These are phyloP conservation scores for Samsoniella hepiali DNA, from an alignment of 2,329 filamentous ascomycete species.

Conservation along the genomic window DNA sequence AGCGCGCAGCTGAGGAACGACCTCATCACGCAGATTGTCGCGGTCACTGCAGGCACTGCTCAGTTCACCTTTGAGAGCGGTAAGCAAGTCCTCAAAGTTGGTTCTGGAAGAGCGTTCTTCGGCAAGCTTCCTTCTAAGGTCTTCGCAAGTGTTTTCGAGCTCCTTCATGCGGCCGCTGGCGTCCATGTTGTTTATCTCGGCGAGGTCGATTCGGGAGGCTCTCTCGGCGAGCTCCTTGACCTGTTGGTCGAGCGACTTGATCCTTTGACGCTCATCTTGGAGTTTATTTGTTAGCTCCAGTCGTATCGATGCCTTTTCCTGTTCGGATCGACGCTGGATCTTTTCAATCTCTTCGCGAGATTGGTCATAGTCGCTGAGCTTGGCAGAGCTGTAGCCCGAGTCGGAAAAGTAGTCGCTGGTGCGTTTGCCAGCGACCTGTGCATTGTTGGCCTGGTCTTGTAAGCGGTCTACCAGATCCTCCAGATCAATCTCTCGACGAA, in stretches of 20 bases:
- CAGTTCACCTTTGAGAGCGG: slow-evolving; percentile 78
- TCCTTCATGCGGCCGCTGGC: slow-evolving; percentile 65
- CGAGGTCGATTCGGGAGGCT: slow-evolving; percentile 60
- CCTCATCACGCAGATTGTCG: slow-evolving; percentile 85
- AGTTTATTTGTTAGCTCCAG: slow-evolving; percentile 81
- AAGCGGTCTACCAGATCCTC: slow-evolving; percentile 89
- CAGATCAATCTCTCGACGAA: slow-evolving; percentile 91
- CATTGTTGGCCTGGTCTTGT: slow-evolving; percentile 69
- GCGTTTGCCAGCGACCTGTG: slow-evolving; percentile 60
- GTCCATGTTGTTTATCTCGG: slow-evolving; percentile 54
- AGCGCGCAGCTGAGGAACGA: slow-evolving; percentile 74
- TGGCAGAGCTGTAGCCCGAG: slow-evolving; percentile 82
- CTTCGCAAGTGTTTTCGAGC: slow-evolving; percentile 76
- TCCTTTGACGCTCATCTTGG: slow-evolving; percentile 76
- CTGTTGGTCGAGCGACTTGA: slow-evolving; percentile 76
- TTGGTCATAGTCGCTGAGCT: slow-evolving; percentile 65
- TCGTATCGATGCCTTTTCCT: slow-evolving; percentile 84
- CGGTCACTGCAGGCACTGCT: slow-evolving; percentile 81
- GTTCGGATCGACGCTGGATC: slow-evolving; percentile 78
- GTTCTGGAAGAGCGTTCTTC: slow-evolving; percentile 86
- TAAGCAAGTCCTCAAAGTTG: slow-evolving; percentile 89
- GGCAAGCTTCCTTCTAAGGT: slow-evolving; percentile 73
- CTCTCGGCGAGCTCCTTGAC: slow-evolving; percentile 79
- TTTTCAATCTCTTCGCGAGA: slow-evolving; percentile 73
- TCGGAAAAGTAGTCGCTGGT: slow-evolving; percentile 99